Base-by-base conservation (phyloP, 1,284 basidiomycete species). In the Phellinidium pouzarii region DNA sequence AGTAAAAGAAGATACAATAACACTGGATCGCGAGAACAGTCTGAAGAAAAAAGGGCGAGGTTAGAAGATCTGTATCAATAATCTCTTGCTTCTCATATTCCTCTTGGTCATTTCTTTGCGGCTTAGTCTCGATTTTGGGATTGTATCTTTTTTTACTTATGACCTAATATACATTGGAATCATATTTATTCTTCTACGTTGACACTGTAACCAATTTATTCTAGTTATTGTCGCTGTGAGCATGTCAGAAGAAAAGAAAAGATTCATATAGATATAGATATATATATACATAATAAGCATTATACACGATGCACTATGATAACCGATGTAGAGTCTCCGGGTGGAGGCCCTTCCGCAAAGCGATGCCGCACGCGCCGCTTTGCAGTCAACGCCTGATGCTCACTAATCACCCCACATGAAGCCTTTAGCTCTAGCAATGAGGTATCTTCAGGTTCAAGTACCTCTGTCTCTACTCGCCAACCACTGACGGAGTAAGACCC, bases 401-500 rank as follows among this genome's bases (percentile, higher is more conserved):
- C 25, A 31, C 14, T 20, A 29, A 7, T 31, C 25, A 19, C 5
- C 25, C 22, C n/a, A 23, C 11, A 12, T 8, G 37, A n/a, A 9
- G 17, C 31, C 11, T 14, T 3, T 3, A 14, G 6, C 17, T 46
- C 31, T 19, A 47, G 14, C 19, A 17, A 29, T 19, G 20, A 25
- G 17, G 50, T n/a, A 38, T 36, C 26, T n/a, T 37, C 31, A n/a
- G 23, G 22, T 23, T 52, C 55, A 23, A 57, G 37, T 19, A 90
- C 78, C 58, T 84, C 77, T 0, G 78, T 82, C 61, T 87, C 82
- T 6, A 85, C 59, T 40, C 65, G 67, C 87, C 87, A 90, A 1
- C 76, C 73, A 42, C 73, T 74, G 5, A 88, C 65, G 4, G 70
- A 68, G 62, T 87, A 89, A 37, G 70, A 72, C n/a, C 87, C 87